Evolutionary conservation across 129 eudicot species (phyloP), one percentile per base, ranked within the genome.

Genomic region (sunflower (Helianthus annuus)): DNA sequence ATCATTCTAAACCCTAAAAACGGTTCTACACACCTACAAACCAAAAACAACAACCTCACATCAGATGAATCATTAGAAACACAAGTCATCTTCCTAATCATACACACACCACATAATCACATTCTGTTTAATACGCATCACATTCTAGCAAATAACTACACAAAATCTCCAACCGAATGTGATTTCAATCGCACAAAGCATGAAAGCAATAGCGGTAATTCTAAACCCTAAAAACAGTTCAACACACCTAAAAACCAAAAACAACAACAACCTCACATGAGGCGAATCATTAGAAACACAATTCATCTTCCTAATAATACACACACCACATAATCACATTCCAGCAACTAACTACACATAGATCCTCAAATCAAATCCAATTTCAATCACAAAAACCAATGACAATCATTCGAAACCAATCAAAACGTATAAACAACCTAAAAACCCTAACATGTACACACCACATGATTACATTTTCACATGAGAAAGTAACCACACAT

Each of bases 221-320:
- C 77, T 52, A 15, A 79, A 66, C 73, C 78, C 83, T 69, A 70
- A 40, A 69, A 68, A 19, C 69, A 69, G 44, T 53, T 64, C 14
- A 8, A 48, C 77, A 73, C 1, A 61, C 36, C 36, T 32, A 32
- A 32, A 32, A 32, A 32, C 36, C 36, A 32, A 32, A 32, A 32
- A 32, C 36, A 32, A 19, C 22, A 19, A 3, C 36, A 2, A 32
- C 36, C 36, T 32, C 36, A 32, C 36, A 32, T 32, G 3, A 19
- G 22, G 22, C 0, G 22, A 19, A 19, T 19, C 22, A 19, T 19
- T 19, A 19, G 22, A 19, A 19, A 19, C 22, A 19, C 22, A 19
- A 19, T 19, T 19, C 22, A 19, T 19, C 22, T 0, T 19, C 69
- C 70, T 62, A 34, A 73, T 49, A 52, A 73, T 73, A 49, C 29